Evolutionary conservation across 2,329 filamentous ascomycete species (phyloP), one percentile per base, ranked within the genome.

Genomic region (Fusarium tanahbumbuense): DNA sequence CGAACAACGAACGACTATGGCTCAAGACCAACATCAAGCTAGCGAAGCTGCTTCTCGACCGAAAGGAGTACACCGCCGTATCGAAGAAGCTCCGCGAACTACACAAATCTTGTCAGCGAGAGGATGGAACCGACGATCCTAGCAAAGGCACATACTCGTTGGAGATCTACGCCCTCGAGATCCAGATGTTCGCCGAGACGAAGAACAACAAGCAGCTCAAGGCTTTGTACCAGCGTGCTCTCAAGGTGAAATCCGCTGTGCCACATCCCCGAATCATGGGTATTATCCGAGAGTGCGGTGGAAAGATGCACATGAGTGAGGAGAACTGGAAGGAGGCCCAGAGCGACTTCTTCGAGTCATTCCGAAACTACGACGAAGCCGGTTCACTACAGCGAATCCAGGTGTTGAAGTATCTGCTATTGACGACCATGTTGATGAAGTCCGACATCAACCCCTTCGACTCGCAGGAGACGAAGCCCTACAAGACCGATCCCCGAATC

Each of bases 261-360:
- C 95, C 96, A 41, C 96, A 99, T 82, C 96, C 96, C 63, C 97
- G 97, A 83, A 97, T 99, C 79, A 98, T 98, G 93, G 96, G 96
- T 54, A 95, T 99, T 79, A 99, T 99, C 78, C 92, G 95, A 57
- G 96, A 99, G 83, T 99, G 96, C 79, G 96, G 96, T 76, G 96
- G 96, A 75, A 99, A 99, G 85, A 99, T 99, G 96, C 94, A 98
- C 83, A 98, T 99, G 96, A 96, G 93, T 80, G 96, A 99, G 85
- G 96, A 98, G 83, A 98, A 98, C 79, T 99, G 96, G 96, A 93
- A 96, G 79, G 93, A 94, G 76, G 96, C 96, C 2, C 94, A 98
- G 81, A 95, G 91, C 75, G 96, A 98, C 83, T 99, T 99, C 81
- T 98, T 98, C 80, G 96, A 99, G 80, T 97, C 95, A 2, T 99